These are phyloP conservation scores for Exophiala spinifera DNA, from an alignment of 2,329 filamentous ascomycete genomes.

Conservation along the genomic window DNA sequence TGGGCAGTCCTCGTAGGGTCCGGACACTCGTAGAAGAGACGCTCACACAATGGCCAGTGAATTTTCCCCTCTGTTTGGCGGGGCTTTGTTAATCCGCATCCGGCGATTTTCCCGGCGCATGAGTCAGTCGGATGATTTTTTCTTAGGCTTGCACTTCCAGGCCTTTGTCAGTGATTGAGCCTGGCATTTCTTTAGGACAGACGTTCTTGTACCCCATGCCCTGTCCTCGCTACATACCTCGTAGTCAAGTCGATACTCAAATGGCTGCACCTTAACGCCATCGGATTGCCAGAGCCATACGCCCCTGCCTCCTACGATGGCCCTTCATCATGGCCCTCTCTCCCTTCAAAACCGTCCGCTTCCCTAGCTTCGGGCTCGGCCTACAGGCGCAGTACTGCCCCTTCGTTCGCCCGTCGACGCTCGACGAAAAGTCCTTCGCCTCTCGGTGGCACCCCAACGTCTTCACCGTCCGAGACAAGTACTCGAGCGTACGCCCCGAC, in stretches of 20 bases:
- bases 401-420: slow-evolving; percentile 28
- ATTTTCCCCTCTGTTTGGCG: no score
- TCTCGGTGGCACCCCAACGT: slow-evolving; percentile 39
- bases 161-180: no score
- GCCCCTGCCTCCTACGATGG: background rate
- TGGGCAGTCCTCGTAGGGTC: no score
- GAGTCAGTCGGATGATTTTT: background rate
- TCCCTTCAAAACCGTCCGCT: slow-evolving; percentile 6
- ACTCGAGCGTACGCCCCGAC: slow-evolving; percentile 38
- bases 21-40: no score
- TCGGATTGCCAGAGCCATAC: no score
- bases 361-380: slow-evolving; percentile 7
- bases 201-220: no score
- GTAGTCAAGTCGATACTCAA: no score
- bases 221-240: no score
- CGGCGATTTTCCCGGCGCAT: background rate
- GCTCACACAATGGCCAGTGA: no score
- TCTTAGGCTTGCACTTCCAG: background rate
- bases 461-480: slow-evolving; percentile 33
- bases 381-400: slow-evolving; percentile 6
- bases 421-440: slow-evolving; percentile 11
- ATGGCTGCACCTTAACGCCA: no score
- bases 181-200: no score
- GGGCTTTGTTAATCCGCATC: no score
- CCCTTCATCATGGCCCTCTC: background rate